Percentiles rank a stretch among this genome's conserved stretches.
phyloP scores from a whole-genome alignment of 140 eudicot species.

The Bidens hawaiensis region DNA sequence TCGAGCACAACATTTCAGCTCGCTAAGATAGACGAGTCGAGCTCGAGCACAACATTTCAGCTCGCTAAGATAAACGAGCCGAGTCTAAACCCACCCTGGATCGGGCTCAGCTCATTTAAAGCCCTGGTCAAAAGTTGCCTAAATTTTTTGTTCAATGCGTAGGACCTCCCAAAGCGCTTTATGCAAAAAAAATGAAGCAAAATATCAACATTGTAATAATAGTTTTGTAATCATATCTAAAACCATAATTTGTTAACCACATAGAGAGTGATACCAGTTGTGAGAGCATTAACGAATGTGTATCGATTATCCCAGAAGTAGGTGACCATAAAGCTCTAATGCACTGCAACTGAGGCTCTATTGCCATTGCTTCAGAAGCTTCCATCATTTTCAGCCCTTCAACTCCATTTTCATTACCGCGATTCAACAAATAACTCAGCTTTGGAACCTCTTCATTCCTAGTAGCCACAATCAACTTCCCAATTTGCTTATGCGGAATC shows the following conservation, averaged over 20 bases:
- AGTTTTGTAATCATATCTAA: not conserved
- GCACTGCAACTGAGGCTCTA: constrained; percentile 82
- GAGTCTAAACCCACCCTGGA: too few relatives aligned
- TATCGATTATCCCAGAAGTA: constrained; percentile 76
- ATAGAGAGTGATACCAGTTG: constrained; percentile 41
- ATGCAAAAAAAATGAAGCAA: not conserved
- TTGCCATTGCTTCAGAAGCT: constrained; percentile 54
- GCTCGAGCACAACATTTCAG: too few relatives aligned
- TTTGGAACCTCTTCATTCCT: constrained; percentile 61
- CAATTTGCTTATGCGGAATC: constrained; percentile 79
- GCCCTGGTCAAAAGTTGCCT: not conserved
- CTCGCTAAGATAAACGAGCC: too few relatives aligned
- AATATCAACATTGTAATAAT: not conserved
- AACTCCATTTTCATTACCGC: constrained; percentile 78
- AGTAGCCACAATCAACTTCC: constrained; percentile 86
- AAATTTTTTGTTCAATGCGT: not conserved
- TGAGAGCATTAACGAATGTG: constrained; percentile 80
- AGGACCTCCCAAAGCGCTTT: not conserved
- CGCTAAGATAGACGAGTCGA: too few relatives aligned
- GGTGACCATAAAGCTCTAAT: constrained; percentile 76
- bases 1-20: too few relatives aligned
- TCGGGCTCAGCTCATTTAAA: too few relatives aligned
- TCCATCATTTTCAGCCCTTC: constrained; percentile 70
- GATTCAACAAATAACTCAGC: constrained; percentile 45
- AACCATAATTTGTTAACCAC: not conserved